Evolutionary conservation across 495 filamentous ascomycete species (phyloP).

Genomic region (Hypoxylon rickii): DNA sequence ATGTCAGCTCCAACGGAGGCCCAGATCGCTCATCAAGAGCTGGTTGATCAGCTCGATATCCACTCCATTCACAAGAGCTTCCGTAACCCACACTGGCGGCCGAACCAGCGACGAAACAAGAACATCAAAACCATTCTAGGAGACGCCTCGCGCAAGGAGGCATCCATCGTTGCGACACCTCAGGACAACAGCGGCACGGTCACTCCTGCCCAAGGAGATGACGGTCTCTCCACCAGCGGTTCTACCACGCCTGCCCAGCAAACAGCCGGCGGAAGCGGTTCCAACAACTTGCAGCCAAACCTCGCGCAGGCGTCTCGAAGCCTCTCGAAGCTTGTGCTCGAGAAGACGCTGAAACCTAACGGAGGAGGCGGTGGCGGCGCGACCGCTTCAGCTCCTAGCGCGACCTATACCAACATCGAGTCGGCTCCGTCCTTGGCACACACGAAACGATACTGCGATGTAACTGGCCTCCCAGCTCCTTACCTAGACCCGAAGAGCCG

Average conservation of each 20-base stretch:
- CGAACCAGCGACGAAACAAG: constrained; percentile 94
- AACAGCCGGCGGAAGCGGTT: constrained; percentile 42
- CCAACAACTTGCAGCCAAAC: constrained; percentile 61
- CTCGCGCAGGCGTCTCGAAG: constrained; percentile 83
- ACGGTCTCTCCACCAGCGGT: constrained; percentile 59
- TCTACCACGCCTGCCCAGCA: constrained; percentile 61
- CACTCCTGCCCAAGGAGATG: constrained; percentile 64
- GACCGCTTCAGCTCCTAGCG: constrained; percentile 60
- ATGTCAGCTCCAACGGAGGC: constrained; percentile 43
- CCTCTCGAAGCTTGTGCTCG: constrained; percentile 80
- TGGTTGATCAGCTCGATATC: constrained; percentile 89
- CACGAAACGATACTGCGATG: constrained; percentile 86
- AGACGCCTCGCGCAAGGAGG: constrained; percentile 85
- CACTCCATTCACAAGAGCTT: constrained; percentile 80
- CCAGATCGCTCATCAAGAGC: constrained; percentile 55
- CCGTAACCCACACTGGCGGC: constrained; percentile 85
- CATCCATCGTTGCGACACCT: constrained; percentile 75
- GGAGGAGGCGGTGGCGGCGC: constrained; percentile 27
- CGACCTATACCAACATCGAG: constrained; percentile 95
- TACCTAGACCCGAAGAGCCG: constrained; percentile 95
- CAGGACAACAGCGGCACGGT: constrained; percentile 75
- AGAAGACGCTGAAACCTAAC: constrained; percentile 58
- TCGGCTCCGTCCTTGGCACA: constrained; percentile 81
- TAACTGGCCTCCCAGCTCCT: constrained; percentile 84
- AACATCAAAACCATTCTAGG: constrained; percentile 95